These are phyloP conservation scores for Porpolomopsis calyptriformis DNA, from an alignment of 768 basidiomycete species.

Conservation along the genomic window DNA sequence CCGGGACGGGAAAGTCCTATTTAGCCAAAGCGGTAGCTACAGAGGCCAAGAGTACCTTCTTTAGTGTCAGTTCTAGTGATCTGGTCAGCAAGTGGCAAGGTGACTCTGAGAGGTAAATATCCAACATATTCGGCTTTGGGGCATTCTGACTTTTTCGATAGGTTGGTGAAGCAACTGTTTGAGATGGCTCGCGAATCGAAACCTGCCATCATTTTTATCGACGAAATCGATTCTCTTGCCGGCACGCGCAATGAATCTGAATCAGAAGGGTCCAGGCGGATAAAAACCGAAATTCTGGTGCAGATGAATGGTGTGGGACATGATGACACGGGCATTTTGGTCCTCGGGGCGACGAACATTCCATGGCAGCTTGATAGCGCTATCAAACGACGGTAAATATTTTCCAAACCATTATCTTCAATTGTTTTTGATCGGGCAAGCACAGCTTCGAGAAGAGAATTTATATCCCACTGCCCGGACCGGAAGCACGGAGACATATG, in stretches of 20 bases:
- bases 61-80: slow-evolving; percentile 89
- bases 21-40: slow-evolving; percentile 98
- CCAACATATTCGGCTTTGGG: neutral
- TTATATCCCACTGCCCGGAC: slow-evolving; percentile 92
- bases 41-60: slow-evolving; percentile 98
- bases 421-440: neutral
- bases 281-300: slow-evolving; percentile 96
- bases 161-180: slow-evolving; percentile 92
- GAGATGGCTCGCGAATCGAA: slow-evolving; percentile 93
- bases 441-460: slow-evolving; percentile 91
- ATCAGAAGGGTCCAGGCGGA: slow-evolving; percentile 90
- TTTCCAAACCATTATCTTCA: neutral
- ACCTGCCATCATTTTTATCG: slow-evolving; percentile 97
- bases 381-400: slow-evolving; percentile 79
- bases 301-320: slow-evolving; percentile 99
- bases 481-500: slow-evolving; percentile 88
- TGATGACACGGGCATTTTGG: slow-evolving; percentile 92
- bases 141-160: slow-evolving; percentile 19
- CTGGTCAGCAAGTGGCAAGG: slow-evolving; percentile 99
- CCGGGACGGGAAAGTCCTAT: slow-evolving; percentile 94
- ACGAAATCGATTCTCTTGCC: slow-evolving; percentile 94
- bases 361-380: slow-evolving; percentile 98
- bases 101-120: slow-evolving; percentile 78
- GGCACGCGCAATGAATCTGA: slow-evolving; percentile 95
- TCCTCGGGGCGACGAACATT: slow-evolving; percentile 95